A percentile compares a stretch with the other conserved stretches of the same genome.
These are phyloP conservation scores for Lignosus rhinocerotis DNA, from an alignment of 1,284 basidiomycete species.

Conservation along the genomic window DNA sequence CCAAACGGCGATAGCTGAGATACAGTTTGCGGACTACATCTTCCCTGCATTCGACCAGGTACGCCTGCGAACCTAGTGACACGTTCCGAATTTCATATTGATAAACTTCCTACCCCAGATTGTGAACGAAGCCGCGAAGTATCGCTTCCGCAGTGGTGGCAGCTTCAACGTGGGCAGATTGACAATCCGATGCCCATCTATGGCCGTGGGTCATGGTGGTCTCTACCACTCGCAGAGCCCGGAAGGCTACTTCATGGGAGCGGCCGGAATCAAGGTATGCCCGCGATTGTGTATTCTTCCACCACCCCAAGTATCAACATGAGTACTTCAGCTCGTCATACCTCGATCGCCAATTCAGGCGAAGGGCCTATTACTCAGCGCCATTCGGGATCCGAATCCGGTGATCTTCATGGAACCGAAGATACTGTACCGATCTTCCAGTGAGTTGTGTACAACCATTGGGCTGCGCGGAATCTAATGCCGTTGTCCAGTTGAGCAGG, in stretches of 20 bases:
- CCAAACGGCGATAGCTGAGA: slow-evolving; percentile 93
- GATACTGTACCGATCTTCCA: slow-evolving; percentile 81
- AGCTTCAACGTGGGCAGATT: slow-evolving; percentile 82
- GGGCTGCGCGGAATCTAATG: slow-evolving; percentile 1
- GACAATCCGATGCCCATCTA: slow-evolving; percentile 86
- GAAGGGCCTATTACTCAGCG: slow-evolving; percentile 84
- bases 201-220: slow-evolving; percentile 92
- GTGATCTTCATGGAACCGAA: slow-evolving; percentile 97
- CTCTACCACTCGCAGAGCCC: slow-evolving; percentile 94
- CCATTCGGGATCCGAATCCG: slow-evolving; percentile 91
- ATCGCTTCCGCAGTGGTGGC: slow-evolving; percentile 87
- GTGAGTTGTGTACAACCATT: slow-evolving; percentile 35
- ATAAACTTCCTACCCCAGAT: slow-evolving; percentile 47
- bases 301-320: background rate
- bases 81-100: background rate
- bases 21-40: slow-evolving; percentile 88
- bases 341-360: slow-evolving; percentile 94
- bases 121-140: slow-evolving; percentile 95
- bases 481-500: slow-evolving; percentile 75
- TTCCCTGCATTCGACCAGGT: slow-evolving; percentile 93
- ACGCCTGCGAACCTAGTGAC: slow-evolving; percentile 17
- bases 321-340: slow-evolving; percentile 68
- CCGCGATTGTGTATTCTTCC: no score
- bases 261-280: slow-evolving; percentile 78
- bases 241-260: slow-evolving; percentile 93